Evolutionary conservation across 768 basidiomycete genomes (phyloP).

Genomic region (Suillus luteus): DNA sequence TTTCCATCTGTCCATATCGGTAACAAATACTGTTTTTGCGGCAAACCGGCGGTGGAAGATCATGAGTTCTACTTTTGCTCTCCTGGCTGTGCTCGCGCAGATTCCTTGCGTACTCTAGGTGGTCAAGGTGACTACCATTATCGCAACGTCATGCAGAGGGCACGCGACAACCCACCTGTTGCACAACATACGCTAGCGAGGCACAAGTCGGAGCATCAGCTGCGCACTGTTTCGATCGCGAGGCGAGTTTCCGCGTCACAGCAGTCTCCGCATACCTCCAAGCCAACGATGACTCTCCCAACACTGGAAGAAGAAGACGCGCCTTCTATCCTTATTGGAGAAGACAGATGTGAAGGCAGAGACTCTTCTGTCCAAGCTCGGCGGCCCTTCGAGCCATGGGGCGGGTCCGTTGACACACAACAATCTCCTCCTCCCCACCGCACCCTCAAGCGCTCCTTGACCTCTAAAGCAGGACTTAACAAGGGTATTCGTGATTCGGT

Average conservation of each 20-base stretch:
- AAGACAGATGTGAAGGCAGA: conserved; percentile 12
- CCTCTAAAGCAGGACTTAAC: conserved; percentile 12
- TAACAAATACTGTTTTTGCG: conserved; percentile 26
- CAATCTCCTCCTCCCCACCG: conserved; percentile 14
- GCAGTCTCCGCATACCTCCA: conserved; percentile 2
- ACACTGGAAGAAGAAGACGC: conserved; percentile 24
- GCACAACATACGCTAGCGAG: conserved; percentile 14
- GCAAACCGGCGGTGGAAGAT: conserved; percentile 21
- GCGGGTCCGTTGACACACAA: background rate
- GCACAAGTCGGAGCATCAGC: conserved; percentile 18
- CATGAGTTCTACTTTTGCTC: conserved; percentile 36
- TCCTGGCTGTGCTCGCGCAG: conserved; percentile 26
- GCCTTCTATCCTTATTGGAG: conserved; percentile 11
- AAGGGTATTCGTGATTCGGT: conserved; percentile 11
- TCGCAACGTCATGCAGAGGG: conserved; percentile 23
- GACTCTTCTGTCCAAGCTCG: background rate
- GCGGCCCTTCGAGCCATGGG: conserved; percentile 12
- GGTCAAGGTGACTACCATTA: conserved; percentile 25
- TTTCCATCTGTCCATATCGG: conserved; percentile 17
- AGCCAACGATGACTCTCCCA: conserved; percentile 12
- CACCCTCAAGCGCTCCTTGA: conserved; percentile 17
- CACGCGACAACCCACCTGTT: conserved; percentile 12
- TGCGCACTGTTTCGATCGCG: background rate
- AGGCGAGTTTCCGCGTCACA: background rate
- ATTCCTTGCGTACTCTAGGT: conserved; percentile 29